These are phyloP conservation scores for Thuja plicata DNA, from an alignment of 83 land plant genomes.

Conservation along the genomic window DNA sequence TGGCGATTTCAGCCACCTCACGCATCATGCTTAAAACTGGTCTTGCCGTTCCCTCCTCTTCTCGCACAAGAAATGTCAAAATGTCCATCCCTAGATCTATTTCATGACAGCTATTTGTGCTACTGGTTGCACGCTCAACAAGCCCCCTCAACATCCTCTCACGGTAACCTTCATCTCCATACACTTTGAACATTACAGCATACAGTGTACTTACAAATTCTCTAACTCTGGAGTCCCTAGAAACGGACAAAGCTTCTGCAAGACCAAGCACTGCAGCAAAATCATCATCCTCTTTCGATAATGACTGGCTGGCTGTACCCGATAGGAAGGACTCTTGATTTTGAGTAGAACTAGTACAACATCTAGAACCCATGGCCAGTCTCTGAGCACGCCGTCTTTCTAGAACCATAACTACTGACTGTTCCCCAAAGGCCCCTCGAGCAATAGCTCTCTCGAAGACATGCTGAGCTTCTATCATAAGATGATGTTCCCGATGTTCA, in stretches of 20 bases:
- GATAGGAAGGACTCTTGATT: conserved; percentile 30
- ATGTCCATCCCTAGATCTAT: conserved; percentile 82
- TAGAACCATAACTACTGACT: conserved; percentile 78
- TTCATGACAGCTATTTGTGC: conserved; percentile 54
- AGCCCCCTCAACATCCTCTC: conserved; percentile 81
- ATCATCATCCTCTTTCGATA: conserved; percentile 66
- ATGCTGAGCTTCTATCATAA: conserved; percentile 80
- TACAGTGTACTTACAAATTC: conserved; percentile 87
- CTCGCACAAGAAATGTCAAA: conserved; percentile 70
- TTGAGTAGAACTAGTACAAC: conserved; percentile 38
- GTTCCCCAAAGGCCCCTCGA: conserved; percentile 71
- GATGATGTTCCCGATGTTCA: conserved; percentile 60
- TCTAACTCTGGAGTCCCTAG: conserved; percentile 62
- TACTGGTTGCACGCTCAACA: conserved; percentile 80
- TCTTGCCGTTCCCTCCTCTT: conserved; percentile 82
- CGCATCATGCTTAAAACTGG: conserved; percentile 92
- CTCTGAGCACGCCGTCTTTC: conserved; percentile 82
- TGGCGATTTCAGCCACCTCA: conserved; percentile 80
- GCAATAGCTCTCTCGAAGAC: conserved; percentile 88
- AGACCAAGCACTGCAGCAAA: conserved; percentile 75
- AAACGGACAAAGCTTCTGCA: conserved; percentile 77
- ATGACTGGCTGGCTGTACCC: conserved; percentile 30
- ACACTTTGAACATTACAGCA: conserved; percentile 81
- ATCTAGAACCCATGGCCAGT: conserved; percentile 37
- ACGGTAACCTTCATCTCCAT: conserved; percentile 65